Evolutionary conservation across 1,139 yeast species (phyloP).

Genomic region (Pichia sp.): DNA sequence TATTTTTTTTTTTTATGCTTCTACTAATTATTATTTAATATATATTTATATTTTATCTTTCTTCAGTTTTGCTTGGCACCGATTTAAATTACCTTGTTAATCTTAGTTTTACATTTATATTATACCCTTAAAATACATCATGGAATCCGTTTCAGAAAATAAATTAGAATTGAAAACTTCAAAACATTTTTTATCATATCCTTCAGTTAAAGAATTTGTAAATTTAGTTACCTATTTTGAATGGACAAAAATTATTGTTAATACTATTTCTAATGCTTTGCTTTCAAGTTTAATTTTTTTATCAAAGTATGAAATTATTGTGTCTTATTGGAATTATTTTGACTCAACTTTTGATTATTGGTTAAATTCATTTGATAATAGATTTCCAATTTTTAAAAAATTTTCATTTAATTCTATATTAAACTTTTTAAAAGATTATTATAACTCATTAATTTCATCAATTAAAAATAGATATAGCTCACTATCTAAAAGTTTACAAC

Average conservation of each 20-base stretch:
- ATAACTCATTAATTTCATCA: constrained; percentile 8
- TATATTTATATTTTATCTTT: too few species aligned
- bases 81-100: too few species aligned
- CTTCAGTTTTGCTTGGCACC: too few species aligned
- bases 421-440: constrained; percentile 5
- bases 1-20: too few species aligned
- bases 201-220: constrained; percentile 12
- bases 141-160: neutral
- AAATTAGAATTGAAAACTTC: neutral
- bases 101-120: too few species aligned
- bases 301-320: constrained; percentile 14
- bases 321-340: constrained; percentile 16
- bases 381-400: constrained; percentile 19
- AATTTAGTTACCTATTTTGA: constrained; percentile 10
- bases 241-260: constrained; percentile 8
- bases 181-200: neutral
- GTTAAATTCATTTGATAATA: constrained; percentile 18
- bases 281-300: constrained; percentile 10
- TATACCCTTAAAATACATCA: too few species aligned
- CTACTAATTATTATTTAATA: too few species aligned
- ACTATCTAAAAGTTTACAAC: constrained; percentile 5
- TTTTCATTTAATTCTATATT: constrained; percentile 13
- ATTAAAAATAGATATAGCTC: constrained; percentile 5
- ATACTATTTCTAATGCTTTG: constrained; percentile 8
- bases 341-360: constrained; percentile 17